Conservation (phyloP, 352 stramenopile genomes). For the Globisporangium nunn region DNA sequence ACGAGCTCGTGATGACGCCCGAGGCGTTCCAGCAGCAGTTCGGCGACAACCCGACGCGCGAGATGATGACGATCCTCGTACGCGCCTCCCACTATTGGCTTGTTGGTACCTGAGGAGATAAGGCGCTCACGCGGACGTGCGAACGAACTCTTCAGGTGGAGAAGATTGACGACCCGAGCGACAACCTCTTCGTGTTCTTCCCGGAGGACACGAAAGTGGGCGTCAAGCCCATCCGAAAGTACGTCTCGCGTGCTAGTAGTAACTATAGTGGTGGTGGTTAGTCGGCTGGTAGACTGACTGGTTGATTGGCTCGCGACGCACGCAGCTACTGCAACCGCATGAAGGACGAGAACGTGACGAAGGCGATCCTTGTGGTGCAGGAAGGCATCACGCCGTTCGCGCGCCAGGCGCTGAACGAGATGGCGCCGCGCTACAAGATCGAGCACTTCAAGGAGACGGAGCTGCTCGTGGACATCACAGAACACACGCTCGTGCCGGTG, state of each 20-base stretch:
- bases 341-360: slow-evolving; percentile 95
- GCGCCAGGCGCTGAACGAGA: slow-evolving; percentile 94
- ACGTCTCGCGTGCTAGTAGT: slow-evolving; percentile 24
- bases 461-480: slow-evolving; percentile 99
- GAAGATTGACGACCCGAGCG: slow-evolving; percentile 88
- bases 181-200: slow-evolving; percentile 99
- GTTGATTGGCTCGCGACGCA: slow-evolving; percentile 1
- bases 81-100: background rate
- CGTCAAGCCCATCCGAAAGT: slow-evolving; percentile 94
- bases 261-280: no score
- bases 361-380: slow-evolving; percentile 97
- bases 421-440: slow-evolving; percentile 88
- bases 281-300: background rate
- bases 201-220: slow-evolving; percentile 98
- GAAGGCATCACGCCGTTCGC: slow-evolving; percentile 97
- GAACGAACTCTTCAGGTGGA: slow-evolving; percentile 25
- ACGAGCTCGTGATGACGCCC: slow-evolving; percentile 95
- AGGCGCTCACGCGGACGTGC: background rate
- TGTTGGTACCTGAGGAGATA: background rate
- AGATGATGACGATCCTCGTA: slow-evolving; percentile 96
- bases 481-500: slow-evolving; percentile 98
- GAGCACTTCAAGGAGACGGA: slow-evolving; percentile 99
- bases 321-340: slow-evolving; percentile 94
- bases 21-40: slow-evolving; percentile 87
- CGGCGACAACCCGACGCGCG: slow-evolving; percentile 90